A percentile compares a stretch with the other conserved stretches of the same genome.
Evolutionary conservation across 2,329 filamentous ascomycete species (phyloP).

Genomic region (Apiospora koreana): DNA sequence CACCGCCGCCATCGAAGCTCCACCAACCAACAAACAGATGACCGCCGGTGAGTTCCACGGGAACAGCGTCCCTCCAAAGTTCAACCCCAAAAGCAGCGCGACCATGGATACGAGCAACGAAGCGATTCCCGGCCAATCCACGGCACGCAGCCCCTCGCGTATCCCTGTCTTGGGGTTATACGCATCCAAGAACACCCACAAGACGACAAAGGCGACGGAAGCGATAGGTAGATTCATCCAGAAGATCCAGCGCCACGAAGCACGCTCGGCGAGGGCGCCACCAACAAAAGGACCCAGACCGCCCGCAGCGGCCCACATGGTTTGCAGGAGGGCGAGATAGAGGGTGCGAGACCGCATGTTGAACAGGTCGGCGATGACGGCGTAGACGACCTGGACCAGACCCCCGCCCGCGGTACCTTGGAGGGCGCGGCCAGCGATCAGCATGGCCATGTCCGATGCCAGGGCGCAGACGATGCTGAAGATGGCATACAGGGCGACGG

Average conservation of each 20-base stretch:
- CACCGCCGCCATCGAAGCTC: slow-evolving; percentile 40
- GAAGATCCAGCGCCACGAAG: slow-evolving; percentile 64
- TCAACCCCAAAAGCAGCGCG: slow-evolving; percentile 24
- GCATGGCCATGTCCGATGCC: slow-evolving; percentile 40
- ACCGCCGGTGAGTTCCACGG: slow-evolving; percentile 63
- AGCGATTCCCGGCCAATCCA: too few species aligned
- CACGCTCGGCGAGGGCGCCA: slow-evolving; percentile 53
- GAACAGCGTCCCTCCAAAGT: slow-evolving; percentile 69
- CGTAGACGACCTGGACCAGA: slow-evolving; percentile 18
- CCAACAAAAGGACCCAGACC: slow-evolving; percentile 55
- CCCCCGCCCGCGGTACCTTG: slow-evolving; percentile 32
- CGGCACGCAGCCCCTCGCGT: too few species aligned
- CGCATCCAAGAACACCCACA: too few species aligned
- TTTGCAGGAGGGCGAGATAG: too few species aligned
- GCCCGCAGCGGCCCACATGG: slow-evolving; percentile 49
- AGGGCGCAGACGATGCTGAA: slow-evolving; percentile 25
- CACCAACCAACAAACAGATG: slow-evolving; percentile 55
- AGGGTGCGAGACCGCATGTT: too few species aligned
- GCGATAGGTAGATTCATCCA: slow-evolving; percentile 51
- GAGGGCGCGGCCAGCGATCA: slow-evolving; percentile 44
- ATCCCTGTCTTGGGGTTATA: slow-evolving; percentile 35
- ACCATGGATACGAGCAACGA: too few species aligned
- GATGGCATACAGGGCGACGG: slow-evolving; percentile 8
- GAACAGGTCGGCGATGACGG: slow-evolving; percentile 36
- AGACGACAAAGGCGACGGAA: too few species aligned